Evolutionary conservation across 2,329 filamentous ascomycete species (phyloP).

Genomic region (Scopulariopsis brevicaulis): DNA sequence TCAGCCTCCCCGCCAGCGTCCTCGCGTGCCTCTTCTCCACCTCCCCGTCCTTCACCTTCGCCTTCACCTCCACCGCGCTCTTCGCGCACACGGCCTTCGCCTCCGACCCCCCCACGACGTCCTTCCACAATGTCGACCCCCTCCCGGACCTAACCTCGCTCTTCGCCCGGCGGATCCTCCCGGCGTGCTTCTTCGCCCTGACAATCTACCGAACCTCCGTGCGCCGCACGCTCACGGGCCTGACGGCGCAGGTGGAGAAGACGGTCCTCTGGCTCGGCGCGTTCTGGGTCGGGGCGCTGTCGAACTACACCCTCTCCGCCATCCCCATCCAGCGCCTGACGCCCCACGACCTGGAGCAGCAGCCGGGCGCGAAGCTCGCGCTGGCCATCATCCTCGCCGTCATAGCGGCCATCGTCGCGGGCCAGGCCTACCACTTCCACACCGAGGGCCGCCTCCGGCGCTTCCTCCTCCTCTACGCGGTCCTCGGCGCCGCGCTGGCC

Average conservation of each 20-base stretch:
- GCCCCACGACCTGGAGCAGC: conserved; percentile 13
- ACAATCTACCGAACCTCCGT: conserved; percentile 57
- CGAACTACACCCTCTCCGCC: conserved; percentile 66
- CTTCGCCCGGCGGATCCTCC: conserved; percentile 45
- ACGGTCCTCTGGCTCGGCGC: conserved; percentile 59
- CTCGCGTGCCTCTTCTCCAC: conserved; percentile 54
- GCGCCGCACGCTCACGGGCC: conserved; percentile 39
- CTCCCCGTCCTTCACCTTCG: conserved; percentile 51
- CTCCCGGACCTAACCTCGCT: conserved; percentile 46
- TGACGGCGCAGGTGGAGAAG: conserved; percentile 57
- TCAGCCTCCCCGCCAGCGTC: conserved; percentile 55
- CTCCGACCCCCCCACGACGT: conserved; percentile 55
- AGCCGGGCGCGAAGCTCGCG: conserved; percentile 58
- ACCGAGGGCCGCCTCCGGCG: conserved; percentile 53
- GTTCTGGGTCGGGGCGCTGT: conserved; percentile 60
- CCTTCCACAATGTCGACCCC: conserved; percentile 43
- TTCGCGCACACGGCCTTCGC: conserved; percentile 2
- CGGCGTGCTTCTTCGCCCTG: conserved; percentile 55
- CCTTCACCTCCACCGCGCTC: conserved; percentile 51
- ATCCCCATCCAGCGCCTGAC: conserved; percentile 41
- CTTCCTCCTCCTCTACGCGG: conserved; percentile 51
- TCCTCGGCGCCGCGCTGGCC: conserved; percentile 18
- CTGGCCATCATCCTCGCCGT: conserved; percentile 52
- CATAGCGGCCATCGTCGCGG: conserved; percentile 22
- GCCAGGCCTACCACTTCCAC: conserved; percentile 56